Base-by-base conservation (phyloP, 2,329 filamentous ascomycete species). In the Madurella fahalii region DNA sequence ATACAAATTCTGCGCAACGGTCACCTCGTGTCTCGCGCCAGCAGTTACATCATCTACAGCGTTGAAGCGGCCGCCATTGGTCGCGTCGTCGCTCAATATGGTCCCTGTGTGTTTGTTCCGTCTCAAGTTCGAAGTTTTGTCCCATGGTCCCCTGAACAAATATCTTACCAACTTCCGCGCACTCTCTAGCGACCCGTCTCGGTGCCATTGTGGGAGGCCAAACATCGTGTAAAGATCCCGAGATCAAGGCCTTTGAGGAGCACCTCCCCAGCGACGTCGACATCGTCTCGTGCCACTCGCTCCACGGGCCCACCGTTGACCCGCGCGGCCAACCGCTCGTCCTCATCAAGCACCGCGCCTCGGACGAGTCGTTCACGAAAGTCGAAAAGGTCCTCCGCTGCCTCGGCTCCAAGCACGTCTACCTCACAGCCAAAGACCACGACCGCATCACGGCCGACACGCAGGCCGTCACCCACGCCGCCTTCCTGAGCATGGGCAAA, bases 31-130 rank as follows among this genome's bases (percentile, higher is more conserved):
- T 96, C 94, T 65, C 86, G 94, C 74, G 85, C 86, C 72, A 96
- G 92, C 85, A 93, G 97, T 80, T 97, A 92, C 73, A 96, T 96
- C 75, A 91, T 99, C 70, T 99, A 99, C 81, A 95, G 89, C 73
- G 94, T 99, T 72, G 93, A 97, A 74, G 94, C 94, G 58, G 90
- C 91, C 65, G 83, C 86, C 62, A 95, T 99, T 71, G 88, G 90
- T 69, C 82, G 81, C 63, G 89, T 96, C 65, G 94, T 96, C 66
- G 87, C 86, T 59, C 79, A 87, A 66, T 99, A 90, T 72, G 94
- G 92, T 61, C 93, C 93, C 65, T 96, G 91, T 96, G 90, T 77
- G 86, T 72, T 72, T 50, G 54, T 17, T 37, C 34, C 34, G 9
- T 37, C 16, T 52, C 52, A 55, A 50, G 53, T 39, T 48, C 45